Percentiles rank a stretch among this genome's conserved stretches.
These are phyloP conservation scores for Geotrichum bryndzae DNA, from an alignment of 1,139 yeast genomes.

Conservation along the genomic window DNA sequence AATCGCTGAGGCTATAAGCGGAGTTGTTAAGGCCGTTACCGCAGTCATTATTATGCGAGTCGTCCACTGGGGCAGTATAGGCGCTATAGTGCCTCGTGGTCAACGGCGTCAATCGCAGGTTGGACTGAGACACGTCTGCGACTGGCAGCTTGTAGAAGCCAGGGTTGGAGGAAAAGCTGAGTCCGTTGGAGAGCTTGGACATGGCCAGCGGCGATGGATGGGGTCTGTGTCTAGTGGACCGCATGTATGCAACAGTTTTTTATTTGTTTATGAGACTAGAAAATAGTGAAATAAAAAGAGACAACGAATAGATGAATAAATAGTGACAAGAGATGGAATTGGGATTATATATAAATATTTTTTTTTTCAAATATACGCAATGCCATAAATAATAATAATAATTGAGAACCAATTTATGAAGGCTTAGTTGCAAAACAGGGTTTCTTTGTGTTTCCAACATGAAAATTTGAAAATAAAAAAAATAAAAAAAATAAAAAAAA, in stretches of 20 bases:
- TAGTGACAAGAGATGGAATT: neutral
- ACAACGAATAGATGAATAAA: neutral
- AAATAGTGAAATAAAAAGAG: neutral
- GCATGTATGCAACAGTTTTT: neutral
- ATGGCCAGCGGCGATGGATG: conserved; percentile 9
- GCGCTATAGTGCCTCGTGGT: neutral
- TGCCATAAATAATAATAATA: neutral
- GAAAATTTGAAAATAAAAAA: neutral
- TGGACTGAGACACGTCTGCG: neutral
- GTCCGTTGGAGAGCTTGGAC: conserved; percentile 14
- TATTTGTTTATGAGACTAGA: neutral
- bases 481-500: neutral
- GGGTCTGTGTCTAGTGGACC: neutral
- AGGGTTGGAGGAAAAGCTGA: conserved; percentile 5
- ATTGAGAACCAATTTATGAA: neutral
- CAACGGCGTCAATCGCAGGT: neutral
- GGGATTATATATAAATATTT: neutral
- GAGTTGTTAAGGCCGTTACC: neutral
- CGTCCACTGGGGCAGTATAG: neutral
- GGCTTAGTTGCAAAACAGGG: no score
- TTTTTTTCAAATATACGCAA: neutral
- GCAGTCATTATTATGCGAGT: neutral
- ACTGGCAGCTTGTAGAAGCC: neutral
- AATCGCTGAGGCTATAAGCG: neutral
- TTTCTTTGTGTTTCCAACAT: no score